Evolutionary conservation across 164 flowering plant species (phyloP).

Genomic region (Nelumbo lutea): DNA sequence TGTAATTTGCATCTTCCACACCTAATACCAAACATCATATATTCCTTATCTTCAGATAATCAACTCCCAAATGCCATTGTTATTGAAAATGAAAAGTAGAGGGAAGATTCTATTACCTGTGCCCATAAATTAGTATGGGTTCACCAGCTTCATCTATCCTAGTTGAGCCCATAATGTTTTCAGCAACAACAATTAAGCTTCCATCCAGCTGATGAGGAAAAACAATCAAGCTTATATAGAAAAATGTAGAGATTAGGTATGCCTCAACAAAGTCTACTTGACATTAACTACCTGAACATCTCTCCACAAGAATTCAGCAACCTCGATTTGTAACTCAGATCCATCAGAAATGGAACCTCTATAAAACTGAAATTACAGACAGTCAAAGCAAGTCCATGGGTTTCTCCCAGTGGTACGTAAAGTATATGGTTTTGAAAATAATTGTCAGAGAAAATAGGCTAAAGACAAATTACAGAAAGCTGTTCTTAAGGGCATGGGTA

Average conservation of each 20-base stretch:
- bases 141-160: slow-evolving; percentile 40
- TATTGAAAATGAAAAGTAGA: not conserved
- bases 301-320: slow-evolving; percentile 88
- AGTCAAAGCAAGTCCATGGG: too few species aligned
- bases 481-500: too few species aligned
- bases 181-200: slow-evolving; percentile 71
- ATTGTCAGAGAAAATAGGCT: too few species aligned
- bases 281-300: slow-evolving; percentile 66
- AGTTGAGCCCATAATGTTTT: slow-evolving; percentile 69
- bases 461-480: too few species aligned
- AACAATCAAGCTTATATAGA: not conserved
- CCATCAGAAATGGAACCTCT: slow-evolving; percentile 85
- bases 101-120: slow-evolving; percentile 41
- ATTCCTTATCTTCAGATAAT: not conserved
- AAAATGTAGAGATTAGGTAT: not conserved
- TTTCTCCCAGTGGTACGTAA: too few species aligned
- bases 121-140: slow-evolving; percentile 69
- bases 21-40: slow-evolving; percentile 28
- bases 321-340: slow-evolving; percentile 88
- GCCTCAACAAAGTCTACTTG: not conserved
- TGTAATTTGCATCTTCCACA: slow-evolving; percentile 80
- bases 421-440: too few species aligned
- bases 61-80: not conserved
- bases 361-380: slow-evolving; percentile 40
- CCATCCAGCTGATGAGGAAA: slow-evolving; percentile 71